These are phyloP conservation scores for Sarocladium strictum DNA, from an alignment of 2,329 filamentous ascomycete genomes.

Conservation along the genomic window DNA sequence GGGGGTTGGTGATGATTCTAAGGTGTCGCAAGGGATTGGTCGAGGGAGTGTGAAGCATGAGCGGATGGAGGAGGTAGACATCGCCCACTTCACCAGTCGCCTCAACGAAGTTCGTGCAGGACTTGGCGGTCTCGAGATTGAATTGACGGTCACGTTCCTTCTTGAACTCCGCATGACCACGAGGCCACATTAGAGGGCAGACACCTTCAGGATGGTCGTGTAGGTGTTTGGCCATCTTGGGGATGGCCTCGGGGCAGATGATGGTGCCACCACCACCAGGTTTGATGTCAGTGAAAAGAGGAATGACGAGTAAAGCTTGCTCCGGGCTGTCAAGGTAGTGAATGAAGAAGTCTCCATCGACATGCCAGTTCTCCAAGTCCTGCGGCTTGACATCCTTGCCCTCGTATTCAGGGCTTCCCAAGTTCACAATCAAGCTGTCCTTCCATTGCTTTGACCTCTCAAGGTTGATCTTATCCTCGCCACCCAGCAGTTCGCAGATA, in stretches of 20 bases:
- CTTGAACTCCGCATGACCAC: conserved; percentile 40
- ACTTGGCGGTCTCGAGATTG: conserved; percentile 32
- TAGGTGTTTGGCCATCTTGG: conserved; percentile 50
- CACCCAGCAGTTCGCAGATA: conserved; percentile 62
- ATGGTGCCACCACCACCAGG: conserved; percentile 58
- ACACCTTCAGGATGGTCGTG: conserved; percentile 59
- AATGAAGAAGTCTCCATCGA: conserved; percentile 67
- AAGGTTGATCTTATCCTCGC: conserved; percentile 46
- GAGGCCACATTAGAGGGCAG: conserved; percentile 57
- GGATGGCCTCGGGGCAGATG: conserved; percentile 54
- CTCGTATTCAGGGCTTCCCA: conserved; percentile 49
- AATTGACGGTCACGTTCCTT: conserved; percentile 37
- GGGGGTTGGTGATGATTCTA: conserved; percentile 22
- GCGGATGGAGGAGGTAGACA: conserved; percentile 52
- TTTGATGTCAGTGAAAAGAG: conserved; percentile 58
- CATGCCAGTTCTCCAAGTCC: conserved; percentile 55
- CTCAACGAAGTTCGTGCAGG: conserved; percentile 46
- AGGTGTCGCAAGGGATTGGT: conserved; percentile 22
- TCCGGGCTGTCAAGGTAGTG: conserved; percentile 67
- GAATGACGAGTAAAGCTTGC: conserved; percentile 63
- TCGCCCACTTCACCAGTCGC: conserved; percentile 48
- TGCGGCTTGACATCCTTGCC: conserved; percentile 42
- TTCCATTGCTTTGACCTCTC: conserved; percentile 48
- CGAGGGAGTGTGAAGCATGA: conserved; percentile 52
- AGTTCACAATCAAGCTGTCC: conserved; percentile 64